Base-by-base conservation (phyloP, 148 eudicot genomes). In the Simmondsia chinensis region DNA sequence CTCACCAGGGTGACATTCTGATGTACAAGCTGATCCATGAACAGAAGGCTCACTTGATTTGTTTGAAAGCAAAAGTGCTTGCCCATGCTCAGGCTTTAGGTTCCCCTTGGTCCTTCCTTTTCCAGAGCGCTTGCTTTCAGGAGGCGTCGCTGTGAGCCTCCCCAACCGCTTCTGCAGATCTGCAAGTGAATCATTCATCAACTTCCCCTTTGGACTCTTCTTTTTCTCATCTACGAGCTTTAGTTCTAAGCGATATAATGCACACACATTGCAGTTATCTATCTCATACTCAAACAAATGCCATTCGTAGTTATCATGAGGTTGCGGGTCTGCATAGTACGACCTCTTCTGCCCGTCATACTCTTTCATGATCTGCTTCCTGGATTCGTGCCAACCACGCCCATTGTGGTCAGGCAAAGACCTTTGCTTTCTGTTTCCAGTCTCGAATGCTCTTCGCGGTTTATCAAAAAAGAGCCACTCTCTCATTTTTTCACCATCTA, bases 321-420 rank as follows among this genome's bases (percentile, higher is more conserved):
- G 72, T 46, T 72, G 77, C 6, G 77, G 77, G 43, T 72, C 77
- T 23, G 70, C 70, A 51, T 72, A 72, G 34, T 71, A 66, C 9
- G 77, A 72, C 20, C 69, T 66, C 45, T 66, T 72, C 43, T 37
- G 61, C 33, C 77, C 77, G 10, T 61, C 68, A 29, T 36, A 61
- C 24, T 72, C 77, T 21, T 53, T 62, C 50, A 58, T 20, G 32
- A 54, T 45, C 42, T 57, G 69, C 38, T 66, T 72, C 48, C 77
- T 66, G 3, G 72, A 72, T 49, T 72, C 77, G 36, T 72, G 77
- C 77, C 77, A 72, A 44, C 77, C 77, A 24, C 77, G 65, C n/a
- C 77, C 77, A 37, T 53, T 59, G 16, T 72, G 61, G 30, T 72
- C 72, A 9, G 77, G 72, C 46, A 72, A 50, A 14, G 72, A 72